Conservation (phyloP, 305 asterid species). For the Salvia sclarea region DNA sequence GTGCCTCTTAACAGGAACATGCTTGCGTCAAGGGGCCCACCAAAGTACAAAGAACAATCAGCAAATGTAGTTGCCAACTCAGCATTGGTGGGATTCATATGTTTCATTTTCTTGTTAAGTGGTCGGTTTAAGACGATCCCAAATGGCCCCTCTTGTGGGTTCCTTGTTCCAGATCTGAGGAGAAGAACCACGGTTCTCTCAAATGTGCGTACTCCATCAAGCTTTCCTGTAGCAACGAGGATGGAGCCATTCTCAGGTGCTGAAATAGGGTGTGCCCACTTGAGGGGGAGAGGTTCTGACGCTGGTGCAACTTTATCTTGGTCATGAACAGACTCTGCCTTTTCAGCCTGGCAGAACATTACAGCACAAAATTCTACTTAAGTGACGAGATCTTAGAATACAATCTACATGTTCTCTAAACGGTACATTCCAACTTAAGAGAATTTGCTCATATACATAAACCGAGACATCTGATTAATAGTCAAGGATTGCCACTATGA, state of each 20-base stretch:
- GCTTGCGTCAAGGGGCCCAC: conserved; percentile 97
- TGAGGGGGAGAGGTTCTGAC: conserved; percentile 58
- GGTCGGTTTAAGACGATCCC: conserved; percentile 88
- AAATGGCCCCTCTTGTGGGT: conserved; percentile 89
- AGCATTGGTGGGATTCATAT: conserved; percentile 77
- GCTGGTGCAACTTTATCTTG: conserved; percentile 44
- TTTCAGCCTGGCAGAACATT: conserved; percentile 51
- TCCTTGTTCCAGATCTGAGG: conserved; percentile 82
- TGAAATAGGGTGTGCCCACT: conserved; percentile 98
- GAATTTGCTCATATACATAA: not conserved
- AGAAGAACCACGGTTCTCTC: conserved; percentile 90
- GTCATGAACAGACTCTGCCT: conserved; percentile 43
- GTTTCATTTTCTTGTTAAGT: conserved; percentile 75
- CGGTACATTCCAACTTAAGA: not conserved
- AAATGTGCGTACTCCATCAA: conserved; percentile 82
- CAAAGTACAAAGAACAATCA: conserved; percentile 81
- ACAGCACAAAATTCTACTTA: conserved; percentile 23
- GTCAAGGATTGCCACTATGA: conserved; percentile 2
- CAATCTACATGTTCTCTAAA: not conserved
- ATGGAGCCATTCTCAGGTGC: conserved; percentile 92
- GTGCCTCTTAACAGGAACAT: conserved; percentile 64
- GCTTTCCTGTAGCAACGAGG: conserved; percentile 90
- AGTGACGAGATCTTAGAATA: not conserved
- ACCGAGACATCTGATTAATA: not conserved
- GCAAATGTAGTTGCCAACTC: conserved; percentile 82